Evolutionary conservation across 2,329 filamentous ascomycete species (phyloP).

Genomic region (Plenodomus biglobosus): DNA sequence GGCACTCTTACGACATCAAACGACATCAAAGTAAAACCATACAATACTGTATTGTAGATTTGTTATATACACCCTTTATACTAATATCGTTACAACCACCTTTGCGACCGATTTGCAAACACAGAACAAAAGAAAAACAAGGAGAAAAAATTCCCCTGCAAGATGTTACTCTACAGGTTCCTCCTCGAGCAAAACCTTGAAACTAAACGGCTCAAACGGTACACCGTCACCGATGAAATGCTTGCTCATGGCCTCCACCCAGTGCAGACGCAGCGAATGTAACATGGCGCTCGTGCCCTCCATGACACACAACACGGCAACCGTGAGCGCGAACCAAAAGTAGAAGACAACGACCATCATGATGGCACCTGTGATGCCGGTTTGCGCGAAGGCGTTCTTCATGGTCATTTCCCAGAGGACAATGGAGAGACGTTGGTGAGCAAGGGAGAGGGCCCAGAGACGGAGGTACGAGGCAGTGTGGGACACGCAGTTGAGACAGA

Average conservation of each 20-base stretch:
- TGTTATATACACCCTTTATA: too few species aligned
- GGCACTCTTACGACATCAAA: too few species aligned
- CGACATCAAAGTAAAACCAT: too few species aligned
- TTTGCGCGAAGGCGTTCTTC: slow-evolving; percentile 68
- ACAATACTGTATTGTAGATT: too few species aligned
- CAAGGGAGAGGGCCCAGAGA: slow-evolving; percentile 95
- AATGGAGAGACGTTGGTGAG: slow-evolving; percentile 94
- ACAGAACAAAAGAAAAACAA: too few species aligned
- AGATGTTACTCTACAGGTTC: slow-evolving; percentile 58
- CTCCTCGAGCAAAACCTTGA: slow-evolving; percentile 80
- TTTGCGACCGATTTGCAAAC: too few species aligned
- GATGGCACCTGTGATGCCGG: slow-evolving; percentile 70
- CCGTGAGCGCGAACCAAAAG: slow-evolving; percentile 85
- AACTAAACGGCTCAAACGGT: slow-evolving; percentile 86
- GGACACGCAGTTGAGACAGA: slow-evolving; percentile 98
- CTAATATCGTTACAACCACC: too few species aligned
- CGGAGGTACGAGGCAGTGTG: slow-evolving; percentile 98
- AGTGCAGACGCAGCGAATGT: slow-evolving; percentile 86
- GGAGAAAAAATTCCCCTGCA: too few species aligned
- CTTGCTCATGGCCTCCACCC: slow-evolving; percentile 98
- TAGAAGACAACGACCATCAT: slow-evolving; percentile 81
- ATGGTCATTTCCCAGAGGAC: slow-evolving; percentile 98
- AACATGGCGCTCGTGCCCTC: slow-evolving; percentile 96
- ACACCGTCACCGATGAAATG: slow-evolving; percentile 89
- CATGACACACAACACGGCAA: slow-evolving; percentile 85